These are phyloP conservation scores for Saprolegnia diclina DNA, from an alignment of 352 stramenopile genomes.

Conservation along the genomic window DNA sequence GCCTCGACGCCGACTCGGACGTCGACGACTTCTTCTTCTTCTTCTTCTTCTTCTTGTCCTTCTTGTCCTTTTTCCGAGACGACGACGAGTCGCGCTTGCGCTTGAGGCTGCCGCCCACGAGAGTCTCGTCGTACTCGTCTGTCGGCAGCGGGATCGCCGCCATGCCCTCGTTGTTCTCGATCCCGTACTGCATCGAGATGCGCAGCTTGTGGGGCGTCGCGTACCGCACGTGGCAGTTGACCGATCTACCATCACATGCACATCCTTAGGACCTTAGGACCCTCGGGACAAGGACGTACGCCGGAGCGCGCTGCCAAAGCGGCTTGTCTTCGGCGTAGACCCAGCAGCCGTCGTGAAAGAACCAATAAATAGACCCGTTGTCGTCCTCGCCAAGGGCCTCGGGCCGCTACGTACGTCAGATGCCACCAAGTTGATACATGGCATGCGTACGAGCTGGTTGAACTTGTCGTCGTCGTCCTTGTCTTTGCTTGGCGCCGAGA, in stretches of 20 bases:
- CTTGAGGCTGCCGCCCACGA: background rate
- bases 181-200: constrained; percentile 4
- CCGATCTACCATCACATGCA: background rate
- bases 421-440: background rate
- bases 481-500: constrained; percentile 33
- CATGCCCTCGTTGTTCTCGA: constrained; percentile 22
- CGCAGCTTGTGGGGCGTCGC: constrained; percentile 17
- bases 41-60: constrained; percentile 5
- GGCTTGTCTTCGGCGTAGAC: constrained; percentile 76
- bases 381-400: constrained; percentile 72
- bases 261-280: no score
- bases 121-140: background rate
- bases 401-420: constrained; percentile 35
- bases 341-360: constrained; percentile 81
- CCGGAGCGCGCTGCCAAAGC: constrained; percentile 42
- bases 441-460: constrained; percentile 44
- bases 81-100: background rate
- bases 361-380: constrained; percentile 71
- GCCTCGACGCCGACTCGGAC: background rate
- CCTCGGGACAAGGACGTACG: background rate
- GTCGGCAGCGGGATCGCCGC: background rate
- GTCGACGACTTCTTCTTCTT: constrained; percentile 6
- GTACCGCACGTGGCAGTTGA: constrained; percentile 19
- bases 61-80: constrained; percentile 24
- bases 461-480: constrained; percentile 54